Evolutionary conservation across 2,329 filamentous ascomycete species (phyloP).

Genomic region (Ceratocystis cacaofunesta): DNA sequence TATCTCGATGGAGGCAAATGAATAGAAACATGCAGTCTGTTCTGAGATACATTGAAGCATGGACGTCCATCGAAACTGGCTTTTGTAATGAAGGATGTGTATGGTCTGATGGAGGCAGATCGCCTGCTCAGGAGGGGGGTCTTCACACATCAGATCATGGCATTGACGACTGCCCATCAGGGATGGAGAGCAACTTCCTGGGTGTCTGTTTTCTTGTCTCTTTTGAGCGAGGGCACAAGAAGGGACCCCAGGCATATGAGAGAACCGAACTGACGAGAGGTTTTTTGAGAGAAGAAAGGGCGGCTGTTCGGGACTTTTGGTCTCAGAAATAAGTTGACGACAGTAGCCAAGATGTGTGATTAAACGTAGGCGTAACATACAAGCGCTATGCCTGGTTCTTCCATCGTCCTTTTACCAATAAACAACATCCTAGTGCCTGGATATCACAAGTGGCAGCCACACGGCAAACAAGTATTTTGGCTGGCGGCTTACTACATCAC

Average conservation of each 20-base stretch:
- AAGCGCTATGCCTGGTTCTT: neutral
- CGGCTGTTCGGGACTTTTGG: neutral
- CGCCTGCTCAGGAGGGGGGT: neutral
- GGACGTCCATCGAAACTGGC: neutral
- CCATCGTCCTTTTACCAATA: neutral
- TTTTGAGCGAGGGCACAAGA: neutral
- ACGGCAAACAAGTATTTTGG: neutral
- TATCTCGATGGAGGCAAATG: neutral
- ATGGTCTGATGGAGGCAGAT: neutral
- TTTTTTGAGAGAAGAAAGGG: neutral
- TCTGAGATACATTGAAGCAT: neutral
- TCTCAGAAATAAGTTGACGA: neutral
- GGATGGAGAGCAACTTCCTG: neutral
- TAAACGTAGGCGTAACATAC: neutral
- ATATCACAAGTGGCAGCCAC: neutral
- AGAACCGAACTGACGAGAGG: neutral
- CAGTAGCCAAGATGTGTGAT: neutral
- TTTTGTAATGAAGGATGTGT: neutral
- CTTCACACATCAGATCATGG: neutral
- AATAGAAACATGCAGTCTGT: neutral
- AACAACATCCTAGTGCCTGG: neutral
- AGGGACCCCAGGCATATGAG: neutral
- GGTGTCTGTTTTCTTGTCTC: neutral
- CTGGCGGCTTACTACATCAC: neutral
- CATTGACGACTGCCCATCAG: neutral